These are phyloP conservation scores for Corynespora cassiicola DNA, from an alignment of 2,329 filamentous ascomycete species.

Conservation along the genomic window DNA sequence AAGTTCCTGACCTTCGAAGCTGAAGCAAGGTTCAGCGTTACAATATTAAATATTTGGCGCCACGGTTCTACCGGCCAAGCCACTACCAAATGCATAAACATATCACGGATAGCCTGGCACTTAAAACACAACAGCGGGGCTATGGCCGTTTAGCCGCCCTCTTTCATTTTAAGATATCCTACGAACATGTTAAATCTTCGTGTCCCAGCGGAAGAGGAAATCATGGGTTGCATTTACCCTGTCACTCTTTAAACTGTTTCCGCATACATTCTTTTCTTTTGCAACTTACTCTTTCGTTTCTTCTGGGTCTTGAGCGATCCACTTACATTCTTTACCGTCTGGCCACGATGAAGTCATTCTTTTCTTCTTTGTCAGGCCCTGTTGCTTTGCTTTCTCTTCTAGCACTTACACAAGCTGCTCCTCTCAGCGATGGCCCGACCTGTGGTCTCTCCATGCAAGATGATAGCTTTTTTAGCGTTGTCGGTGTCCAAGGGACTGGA, in stretches of 20 bases:
- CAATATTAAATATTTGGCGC: neutral
- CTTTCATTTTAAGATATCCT: too few relatives aligned
- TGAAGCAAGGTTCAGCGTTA: too few relatives aligned
- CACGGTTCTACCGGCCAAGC: neutral
- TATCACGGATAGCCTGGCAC: slow-evolving; percentile 18
- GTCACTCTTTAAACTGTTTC: slow-evolving; percentile 29
- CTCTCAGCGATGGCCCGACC: slow-evolving; percentile 25
- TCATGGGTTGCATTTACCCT: slow-evolving; percentile 16
- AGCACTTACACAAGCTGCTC: slow-evolving; percentile 18
- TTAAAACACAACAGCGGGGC: slow-evolving; percentile 24
- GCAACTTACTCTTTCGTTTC: slow-evolving; percentile 19
- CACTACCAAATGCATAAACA: slow-evolving; percentile 23
- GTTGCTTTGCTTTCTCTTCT: slow-evolving; percentile 25
- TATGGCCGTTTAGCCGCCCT: slow-evolving; percentile 8
- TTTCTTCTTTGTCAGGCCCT: slow-evolving; percentile 24
- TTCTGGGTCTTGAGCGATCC: slow-evolving; percentile 27
- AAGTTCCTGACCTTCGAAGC: too few relatives aligned
- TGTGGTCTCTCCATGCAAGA: slow-evolving; percentile 27
- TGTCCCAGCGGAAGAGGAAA: slow-evolving; percentile 2
- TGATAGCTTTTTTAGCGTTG: slow-evolving; percentile 36
- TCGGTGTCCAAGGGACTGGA: slow-evolving; percentile 38
- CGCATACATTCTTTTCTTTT: slow-evolving; percentile 29
- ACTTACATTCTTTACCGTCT: slow-evolving; percentile 33
- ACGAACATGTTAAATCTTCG: slow-evolving; percentile 12
- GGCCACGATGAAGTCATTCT: slow-evolving; percentile 36